These are phyloP conservation scores for Pelargonium exstipulatum DNA, from an alignment of 441 rosid genomes.

Conservation along the genomic window DNA sequence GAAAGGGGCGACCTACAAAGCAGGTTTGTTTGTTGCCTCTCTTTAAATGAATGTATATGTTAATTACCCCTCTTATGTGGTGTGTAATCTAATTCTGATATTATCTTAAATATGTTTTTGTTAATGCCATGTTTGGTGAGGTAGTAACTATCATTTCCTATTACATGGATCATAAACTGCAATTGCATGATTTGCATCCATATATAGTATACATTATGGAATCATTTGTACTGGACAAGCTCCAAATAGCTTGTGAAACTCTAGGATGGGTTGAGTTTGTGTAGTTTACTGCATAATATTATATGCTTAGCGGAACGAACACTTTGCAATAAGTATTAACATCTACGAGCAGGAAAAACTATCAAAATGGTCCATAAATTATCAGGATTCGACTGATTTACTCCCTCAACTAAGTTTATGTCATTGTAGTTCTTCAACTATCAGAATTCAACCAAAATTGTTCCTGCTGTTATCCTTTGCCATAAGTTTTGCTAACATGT, in stretches of 20 bases:
- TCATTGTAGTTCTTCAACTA: too few relatives aligned
- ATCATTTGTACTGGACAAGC: neutral
- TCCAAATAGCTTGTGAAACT: neutral
- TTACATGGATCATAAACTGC: neutral
- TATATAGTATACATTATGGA: neutral
- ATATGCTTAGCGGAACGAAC: neutral
- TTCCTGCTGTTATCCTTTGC: too few relatives aligned
- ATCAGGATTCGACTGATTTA: too few relatives aligned
- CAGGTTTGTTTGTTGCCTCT: conserved; percentile 44
- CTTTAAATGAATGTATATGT: neutral
- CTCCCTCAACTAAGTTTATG: too few relatives aligned
- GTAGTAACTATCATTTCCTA: neutral
- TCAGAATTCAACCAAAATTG: too few relatives aligned
- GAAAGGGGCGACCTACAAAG: conserved; percentile 70
- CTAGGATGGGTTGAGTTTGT: neutral
- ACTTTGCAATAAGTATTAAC: neutral
- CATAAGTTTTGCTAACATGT: too few relatives aligned
- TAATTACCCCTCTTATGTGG: neutral
- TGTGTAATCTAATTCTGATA: neutral
- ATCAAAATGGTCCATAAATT: too few relatives aligned
- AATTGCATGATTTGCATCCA: neutral
- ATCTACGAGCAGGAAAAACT: too few relatives aligned
- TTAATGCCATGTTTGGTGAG: neutral
- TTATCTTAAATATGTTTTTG: neutral
- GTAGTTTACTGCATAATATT: neutral